These are phyloP conservation scores for Candida loeiensis DNA, from an alignment of 805 yeast genomes.

Conservation along the genomic window DNA sequence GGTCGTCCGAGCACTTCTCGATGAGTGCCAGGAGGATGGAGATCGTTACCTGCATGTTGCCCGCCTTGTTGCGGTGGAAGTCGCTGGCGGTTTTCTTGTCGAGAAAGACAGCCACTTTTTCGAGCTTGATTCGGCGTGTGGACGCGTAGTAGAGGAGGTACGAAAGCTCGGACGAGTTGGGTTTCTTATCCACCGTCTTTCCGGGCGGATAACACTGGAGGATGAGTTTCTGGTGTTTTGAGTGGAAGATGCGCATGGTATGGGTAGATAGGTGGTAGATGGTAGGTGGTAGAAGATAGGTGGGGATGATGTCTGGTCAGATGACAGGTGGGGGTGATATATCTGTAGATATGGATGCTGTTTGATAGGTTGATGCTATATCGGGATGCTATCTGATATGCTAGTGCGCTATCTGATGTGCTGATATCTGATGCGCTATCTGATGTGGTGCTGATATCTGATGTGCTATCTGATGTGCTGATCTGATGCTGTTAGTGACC, in stretches of 20 bases:
- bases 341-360: no score
- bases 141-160: slow-evolving; percentile 87
- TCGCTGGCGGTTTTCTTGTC: slow-evolving; percentile 60
- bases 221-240: slow-evolving; percentile 88
- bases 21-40: slow-evolving; percentile 67
- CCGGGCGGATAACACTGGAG: slow-evolving; percentile 94
- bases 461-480: no score
- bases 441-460: no score
- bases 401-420: no score
- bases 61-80: slow-evolving; percentile 57
- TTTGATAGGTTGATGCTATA: no score
- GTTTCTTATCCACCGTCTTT: slow-evolving; percentile 77
- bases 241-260: slow-evolving; percentile 43
- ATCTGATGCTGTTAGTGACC: no score
- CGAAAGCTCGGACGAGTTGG: slow-evolving; percentile 88
- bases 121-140: slow-evolving; percentile 82
- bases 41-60: slow-evolving; percentile 80
- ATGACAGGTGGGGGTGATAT: no score
- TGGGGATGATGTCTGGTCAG: background rate
- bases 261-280: background rate
- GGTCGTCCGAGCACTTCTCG: slow-evolving; percentile 72
- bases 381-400: no score
- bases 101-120: slow-evolving; percentile 74
- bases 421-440: no score
- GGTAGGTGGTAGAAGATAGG: no score